Conservation (phyloP, 805 yeast genomes). For the Nakazawaea ishiwadae region DNA sequence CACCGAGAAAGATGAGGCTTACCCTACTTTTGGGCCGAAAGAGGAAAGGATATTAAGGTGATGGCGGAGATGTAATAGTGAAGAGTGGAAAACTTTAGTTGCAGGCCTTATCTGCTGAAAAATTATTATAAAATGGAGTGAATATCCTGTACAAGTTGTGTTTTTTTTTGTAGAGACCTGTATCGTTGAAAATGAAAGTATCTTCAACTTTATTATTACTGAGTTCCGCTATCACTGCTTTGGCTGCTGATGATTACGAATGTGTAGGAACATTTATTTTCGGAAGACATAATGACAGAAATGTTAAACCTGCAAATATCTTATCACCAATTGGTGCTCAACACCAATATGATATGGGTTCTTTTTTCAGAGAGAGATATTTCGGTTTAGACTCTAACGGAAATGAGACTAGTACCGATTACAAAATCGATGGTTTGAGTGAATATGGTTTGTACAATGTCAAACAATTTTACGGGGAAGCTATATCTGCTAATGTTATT, state of each 20-base stretch:
- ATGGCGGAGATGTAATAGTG: constrained; percentile 5
- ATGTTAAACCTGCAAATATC: constrained; percentile 37
- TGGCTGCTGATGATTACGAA: constrained; percentile 22
- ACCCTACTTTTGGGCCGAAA: constrained; percentile 1
- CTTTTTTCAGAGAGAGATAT: constrained; percentile 37
- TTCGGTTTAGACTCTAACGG: constrained; percentile 28
- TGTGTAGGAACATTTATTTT: constrained; percentile 40
- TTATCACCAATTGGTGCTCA: constrained; percentile 40
- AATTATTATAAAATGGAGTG: too few species aligned
- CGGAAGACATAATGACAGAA: constrained; percentile 46
- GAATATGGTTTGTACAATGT: constrained; percentile 29
- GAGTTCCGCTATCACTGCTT: constrained; percentile 13
- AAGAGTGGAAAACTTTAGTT: too few species aligned
- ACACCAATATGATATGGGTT: constrained; percentile 33
- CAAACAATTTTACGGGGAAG: constrained; percentile 33
- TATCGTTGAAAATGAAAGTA: neutral
- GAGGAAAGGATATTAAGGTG: neutral
- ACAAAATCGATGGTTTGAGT: constrained; percentile 26
- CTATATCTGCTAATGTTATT: constrained; percentile 32
- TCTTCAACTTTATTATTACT: neutral
- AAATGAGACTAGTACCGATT: constrained; percentile 22
- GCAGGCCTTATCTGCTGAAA: too few species aligned
- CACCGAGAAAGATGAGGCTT: neutral
- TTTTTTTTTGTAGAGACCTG: too few species aligned
- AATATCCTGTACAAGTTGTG: too few species aligned